Evolutionary conservation across 345 rosid genomes (phyloP), one percentile per base, ranked within the genome.

Genomic region (Diplotaxis tenuifolia): DNA sequence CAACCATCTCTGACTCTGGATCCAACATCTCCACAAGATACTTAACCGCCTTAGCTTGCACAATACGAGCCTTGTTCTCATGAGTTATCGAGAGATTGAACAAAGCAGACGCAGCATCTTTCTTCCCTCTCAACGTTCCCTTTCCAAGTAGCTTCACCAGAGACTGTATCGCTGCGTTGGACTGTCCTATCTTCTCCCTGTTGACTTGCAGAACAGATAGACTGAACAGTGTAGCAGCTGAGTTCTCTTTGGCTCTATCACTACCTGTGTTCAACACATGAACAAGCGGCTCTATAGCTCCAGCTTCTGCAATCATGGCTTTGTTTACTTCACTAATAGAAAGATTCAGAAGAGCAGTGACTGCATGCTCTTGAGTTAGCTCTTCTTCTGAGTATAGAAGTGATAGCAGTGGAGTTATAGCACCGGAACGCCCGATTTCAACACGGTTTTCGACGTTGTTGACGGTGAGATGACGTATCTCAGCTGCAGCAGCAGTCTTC

Each of bases 41-140:
- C 82, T 81, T 92, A 40, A 92, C 92, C 2, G 95, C 95, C 71
- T 96, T 97, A n/a, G 97, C 96, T 83, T 87, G 95, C 74, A 95
- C 87, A 34, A 92, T 90, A 12, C 97, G 93, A 72, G 86, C 91
- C 80, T 90, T 95, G 79, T 95, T 95, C 61, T 88, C 96, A n/a
- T 95, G 96, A 73, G 86, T 84, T 75, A 92, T 92, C 3, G 97
- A 92, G 50, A 95, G 86, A 80, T 86, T 92, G 74, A 89, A 95
- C 89, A 95, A 81, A 67, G 99, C 96, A 64, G 96, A 85, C 0
- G 92, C 88, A 6, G 99, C 96, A 59, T 95, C 99, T 75, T 95
- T 95, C 85, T 84, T 92, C 45, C 99, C 99, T 75, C 97, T 79
- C 19, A 84, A 75, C 16, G 93, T 95, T 71, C 97, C 99, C 2